A percentile compares a stretch with the other conserved stretches of the same genome.
phyloP scores from a whole-genome alignment of 495 filamentous ascomycete species.

The Usnea hakonensis region DNA sequence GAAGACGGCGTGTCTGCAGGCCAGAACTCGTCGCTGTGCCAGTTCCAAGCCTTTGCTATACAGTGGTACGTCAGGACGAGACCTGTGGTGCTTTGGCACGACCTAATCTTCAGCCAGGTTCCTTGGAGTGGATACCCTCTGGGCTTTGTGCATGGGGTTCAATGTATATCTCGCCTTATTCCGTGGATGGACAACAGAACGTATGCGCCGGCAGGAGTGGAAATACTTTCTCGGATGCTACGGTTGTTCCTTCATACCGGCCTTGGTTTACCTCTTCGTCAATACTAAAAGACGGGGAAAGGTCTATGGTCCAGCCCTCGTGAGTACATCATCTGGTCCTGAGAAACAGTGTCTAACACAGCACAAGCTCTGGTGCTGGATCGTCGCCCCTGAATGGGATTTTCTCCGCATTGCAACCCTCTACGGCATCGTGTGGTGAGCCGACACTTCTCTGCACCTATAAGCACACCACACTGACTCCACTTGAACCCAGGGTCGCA shows the following conservation, averaged over 20 bases:
- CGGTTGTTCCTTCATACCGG: conserved; percentile 64
- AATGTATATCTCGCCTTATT: conserved; percentile 89
- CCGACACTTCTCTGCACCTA: not conserved
- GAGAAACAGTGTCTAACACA: conserved; percentile 9
- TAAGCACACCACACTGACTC: not conserved
- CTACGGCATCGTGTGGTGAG: conserved; percentile 77
- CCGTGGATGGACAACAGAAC: conserved; percentile 58
- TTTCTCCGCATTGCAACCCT: conserved; percentile 68
- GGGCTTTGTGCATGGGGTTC: conserved; percentile 78
- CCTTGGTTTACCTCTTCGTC: conserved; percentile 61
- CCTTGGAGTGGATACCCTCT: conserved; percentile 68
- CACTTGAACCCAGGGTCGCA: conserved; percentile 36
- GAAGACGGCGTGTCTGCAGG: conserved; percentile 44
- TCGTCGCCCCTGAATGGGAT: conserved; percentile 59
- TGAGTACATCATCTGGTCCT: conserved; percentile 22
- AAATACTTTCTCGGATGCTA: conserved; percentile 68
- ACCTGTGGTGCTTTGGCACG: not conserved
- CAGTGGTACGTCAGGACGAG: conserved; percentile 50
- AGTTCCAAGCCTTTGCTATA: conserved; percentile 68
- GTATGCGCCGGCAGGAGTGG: conserved; percentile 62
- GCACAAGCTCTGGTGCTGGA: conserved; percentile 72
- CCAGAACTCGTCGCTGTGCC: conserved; percentile 50
- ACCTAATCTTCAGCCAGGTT: conserved; percentile 47
- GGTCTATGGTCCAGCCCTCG: conserved; percentile 69
- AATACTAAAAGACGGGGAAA: conserved; percentile 38